Evolutionary conservation across 106 monocot genomes (phyloP).

Genomic region (Dioscorea zingiberensis): DNA sequence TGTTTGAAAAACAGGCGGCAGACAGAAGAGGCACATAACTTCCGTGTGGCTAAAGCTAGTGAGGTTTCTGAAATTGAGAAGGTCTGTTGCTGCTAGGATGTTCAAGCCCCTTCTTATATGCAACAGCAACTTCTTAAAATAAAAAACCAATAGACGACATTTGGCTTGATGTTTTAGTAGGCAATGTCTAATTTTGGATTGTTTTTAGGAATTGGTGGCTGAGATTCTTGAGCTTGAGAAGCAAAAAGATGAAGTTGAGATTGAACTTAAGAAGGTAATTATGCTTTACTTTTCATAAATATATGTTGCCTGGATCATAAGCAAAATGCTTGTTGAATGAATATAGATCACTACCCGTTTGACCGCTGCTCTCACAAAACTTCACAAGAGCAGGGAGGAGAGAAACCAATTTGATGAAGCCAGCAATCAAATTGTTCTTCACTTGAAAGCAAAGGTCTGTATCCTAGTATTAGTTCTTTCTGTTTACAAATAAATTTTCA

Average conservation of each 20-base stretch:
- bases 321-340: neutral
- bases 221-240: constrained; percentile 81
- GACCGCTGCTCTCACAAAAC: constrained; percentile 41
- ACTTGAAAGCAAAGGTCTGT: constrained; percentile 83
- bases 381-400: constrained; percentile 92
- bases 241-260: constrained; percentile 70
- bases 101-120: neutral
- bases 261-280: constrained; percentile 8
- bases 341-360: constrained; percentile 70
- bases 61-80: constrained; percentile 9
- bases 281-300: neutral
- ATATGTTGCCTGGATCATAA: neutral
- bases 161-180: too few species aligned
- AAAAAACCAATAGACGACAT: too few species aligned
- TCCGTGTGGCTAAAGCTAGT: constrained; percentile 8
- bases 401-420: constrained; percentile 96
- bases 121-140: neutral
- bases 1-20: neutral
- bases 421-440: constrained; percentile 73
- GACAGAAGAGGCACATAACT: constrained; percentile 8
- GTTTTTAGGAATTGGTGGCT: constrained; percentile 10
- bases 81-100: neutral
- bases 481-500: neutral
- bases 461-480: neutral
- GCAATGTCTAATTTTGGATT: neutral